Percentiles rank a stretch among this genome's conserved stretches.
Evolutionary conservation across 1,284 basidiomycete species (phyloP).

Genomic region (Ceratobasidium sp.): DNA sequence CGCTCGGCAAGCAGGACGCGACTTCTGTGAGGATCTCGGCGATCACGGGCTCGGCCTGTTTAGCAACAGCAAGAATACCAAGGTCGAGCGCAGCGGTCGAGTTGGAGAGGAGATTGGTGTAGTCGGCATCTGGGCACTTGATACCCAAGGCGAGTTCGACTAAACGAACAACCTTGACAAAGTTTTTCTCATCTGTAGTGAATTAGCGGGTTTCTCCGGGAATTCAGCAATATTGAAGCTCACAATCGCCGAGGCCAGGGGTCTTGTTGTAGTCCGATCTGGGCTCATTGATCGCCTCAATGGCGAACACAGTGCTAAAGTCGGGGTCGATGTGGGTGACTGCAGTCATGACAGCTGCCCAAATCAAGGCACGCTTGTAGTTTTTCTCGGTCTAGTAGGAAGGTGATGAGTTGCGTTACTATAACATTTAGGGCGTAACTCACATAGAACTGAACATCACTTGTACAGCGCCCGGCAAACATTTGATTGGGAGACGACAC

Average conservation of each 20-base stretch:
- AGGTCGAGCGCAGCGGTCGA: constrained; percentile 28
- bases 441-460: constrained; percentile 78
- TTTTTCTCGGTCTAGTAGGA: constrained; percentile 69
- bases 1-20: constrained; percentile 62
- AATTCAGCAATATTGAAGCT: constrained; percentile 45
- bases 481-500: constrained; percentile 61
- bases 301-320: constrained; percentile 73
- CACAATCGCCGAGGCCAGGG: constrained; percentile 75
- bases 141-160: constrained; percentile 73
- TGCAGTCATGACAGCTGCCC: constrained; percentile 80
- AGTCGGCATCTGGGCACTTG: constrained; percentile 49
- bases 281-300: constrained; percentile 81
- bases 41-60: constrained; percentile 56
- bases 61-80: constrained; percentile 56
- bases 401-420: background rate
- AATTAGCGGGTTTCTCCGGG: background rate
- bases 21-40: constrained; percentile 64
- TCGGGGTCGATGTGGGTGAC: constrained; percentile 73
- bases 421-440: constrained; percentile 49
- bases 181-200: constrained; percentile 71
- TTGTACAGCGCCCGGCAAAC: constrained; percentile 64
- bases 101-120: constrained; percentile 58
- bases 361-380: constrained; percentile 76
- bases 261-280: constrained; percentile 72
- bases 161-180: constrained; percentile 72